These are phyloP conservation scores for Lipomyces japonicus DNA, from an alignment of 805 yeast species.

Conservation along the genomic window DNA sequence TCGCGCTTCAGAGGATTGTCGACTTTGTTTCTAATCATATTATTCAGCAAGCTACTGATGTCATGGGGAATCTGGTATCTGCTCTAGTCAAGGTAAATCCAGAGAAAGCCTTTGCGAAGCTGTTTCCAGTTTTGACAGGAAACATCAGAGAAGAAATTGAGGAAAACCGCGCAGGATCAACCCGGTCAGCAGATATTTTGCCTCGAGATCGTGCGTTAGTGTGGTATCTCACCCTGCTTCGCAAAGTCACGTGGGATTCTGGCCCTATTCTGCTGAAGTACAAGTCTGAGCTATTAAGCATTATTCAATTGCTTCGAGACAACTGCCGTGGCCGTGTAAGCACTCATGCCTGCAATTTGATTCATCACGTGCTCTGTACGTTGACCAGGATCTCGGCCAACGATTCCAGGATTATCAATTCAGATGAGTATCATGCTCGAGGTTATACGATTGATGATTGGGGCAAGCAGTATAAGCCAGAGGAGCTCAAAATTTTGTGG, in stretches of 20 bases:
- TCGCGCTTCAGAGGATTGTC: conserved; percentile 33
- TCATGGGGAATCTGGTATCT: conserved; percentile 69
- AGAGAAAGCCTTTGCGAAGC: conserved; percentile 42
- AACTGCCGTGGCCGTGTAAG: conserved; percentile 63
- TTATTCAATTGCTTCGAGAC: conserved; percentile 45
- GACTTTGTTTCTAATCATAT: conserved; percentile 60
- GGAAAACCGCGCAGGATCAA: conserved; percentile 78
- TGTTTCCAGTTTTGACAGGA: conserved; percentile 46
- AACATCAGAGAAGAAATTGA: conserved; percentile 62
- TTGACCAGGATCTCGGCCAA: conserved; percentile 49
- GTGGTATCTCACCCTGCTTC: conserved; percentile 65
- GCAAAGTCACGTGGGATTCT: conserved; percentile 68
- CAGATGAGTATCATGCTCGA: conserved; percentile 5
- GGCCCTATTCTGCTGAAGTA: conserved; percentile 48
- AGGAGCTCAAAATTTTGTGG: conserved; percentile 60
- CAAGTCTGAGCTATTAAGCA: conserved; percentile 45
- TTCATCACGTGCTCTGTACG: conserved; percentile 64
- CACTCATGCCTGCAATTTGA: conserved; percentile 56
- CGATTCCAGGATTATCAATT: conserved; percentile 28
- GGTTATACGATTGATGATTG: conserved; percentile 42
- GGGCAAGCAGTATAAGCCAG: conserved; percentile 35
- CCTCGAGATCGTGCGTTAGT: conserved; percentile 76
- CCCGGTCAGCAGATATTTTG: conserved; percentile 58
- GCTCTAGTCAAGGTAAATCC: conserved; percentile 66
- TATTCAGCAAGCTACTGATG: conserved; percentile 54